A percentile compares a stretch with the other conserved stretches of the same genome.
These are phyloP conservation scores for Chamaecyparis obtusa DNA, from an alignment of 75 land plant species.

Conservation along the genomic window DNA sequence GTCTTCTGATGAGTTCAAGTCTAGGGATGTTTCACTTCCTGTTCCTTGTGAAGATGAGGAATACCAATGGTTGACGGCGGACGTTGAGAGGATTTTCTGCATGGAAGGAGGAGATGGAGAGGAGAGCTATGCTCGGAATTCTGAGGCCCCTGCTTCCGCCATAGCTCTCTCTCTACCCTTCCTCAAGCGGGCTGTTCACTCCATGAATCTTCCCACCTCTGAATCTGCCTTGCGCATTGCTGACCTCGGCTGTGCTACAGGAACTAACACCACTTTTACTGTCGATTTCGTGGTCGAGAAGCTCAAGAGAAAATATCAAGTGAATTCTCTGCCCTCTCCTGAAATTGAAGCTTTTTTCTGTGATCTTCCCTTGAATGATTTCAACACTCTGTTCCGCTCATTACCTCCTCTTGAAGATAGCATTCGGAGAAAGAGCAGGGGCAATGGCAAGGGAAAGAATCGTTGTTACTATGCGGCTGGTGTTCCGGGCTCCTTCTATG, in stretches of 20 bases:
- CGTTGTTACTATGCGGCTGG: constrained; percentile 38
- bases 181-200: not conserved
- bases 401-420: constrained; percentile 3
- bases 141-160: not conserved
- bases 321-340: constrained; percentile 13
- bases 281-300: constrained; percentile 27
- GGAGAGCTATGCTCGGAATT: not conserved
- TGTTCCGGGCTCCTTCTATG: constrained; percentile 57
- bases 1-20: not conserved
- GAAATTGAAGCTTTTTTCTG: constrained; percentile 52
- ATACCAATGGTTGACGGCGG: no score
- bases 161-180: not conserved
- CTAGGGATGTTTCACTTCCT: not conserved
- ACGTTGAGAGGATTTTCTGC: constrained; percentile 17
- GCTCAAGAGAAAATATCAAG: constrained; percentile 15
- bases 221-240: constrained; percentile 34
- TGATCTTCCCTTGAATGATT: constrained; percentile 66
- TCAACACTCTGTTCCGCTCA: constrained; percentile 56
- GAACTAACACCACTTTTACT: constrained; percentile 41
- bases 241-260: constrained; percentile 61
- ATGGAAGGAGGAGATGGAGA: constrained; percentile 48
- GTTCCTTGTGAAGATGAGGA: not conserved
- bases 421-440: not conserved
- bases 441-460: not conserved
- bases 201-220: constrained; percentile 17